A percentile compares a stretch with the other conserved stretches of the same genome.
Evolutionary conservation across 345 rosid species (phyloP).

Genomic region (Odontarrhena argentea): DNA sequence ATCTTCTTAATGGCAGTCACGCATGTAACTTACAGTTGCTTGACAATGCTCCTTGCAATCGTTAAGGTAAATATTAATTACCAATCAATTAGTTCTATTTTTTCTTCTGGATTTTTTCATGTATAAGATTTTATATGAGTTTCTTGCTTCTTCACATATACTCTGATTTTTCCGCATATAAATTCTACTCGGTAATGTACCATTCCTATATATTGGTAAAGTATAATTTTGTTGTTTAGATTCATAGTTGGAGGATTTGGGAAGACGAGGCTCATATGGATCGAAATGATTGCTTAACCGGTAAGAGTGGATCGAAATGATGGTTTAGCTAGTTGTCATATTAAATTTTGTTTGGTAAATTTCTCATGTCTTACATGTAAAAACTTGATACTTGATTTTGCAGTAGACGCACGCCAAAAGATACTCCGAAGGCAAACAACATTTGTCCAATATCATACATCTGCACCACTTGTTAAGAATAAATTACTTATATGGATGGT

Average conservation of each 20-base stretch:
- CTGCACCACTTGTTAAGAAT: conserved; percentile 55
- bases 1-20: conserved; percentile 93
- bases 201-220: background rate
- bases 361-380: background rate
- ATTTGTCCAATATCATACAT: conserved; percentile 56
- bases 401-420: conserved; percentile 54
- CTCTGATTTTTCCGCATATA: background rate
- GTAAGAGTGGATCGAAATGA: no score
- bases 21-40: conserved; percentile 82
- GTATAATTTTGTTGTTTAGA: conserved; percentile 46
- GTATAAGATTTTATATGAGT: background rate
- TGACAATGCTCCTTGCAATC: conserved; percentile 84
- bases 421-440: conserved; percentile 64
- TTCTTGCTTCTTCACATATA: background rate
- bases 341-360: background rate
- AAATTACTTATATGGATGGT: conserved; percentile 76
- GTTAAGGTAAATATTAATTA: conserved; percentile 65
- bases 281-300: conserved; percentile 52
- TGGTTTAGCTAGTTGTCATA: background rate
- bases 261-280: conserved; percentile 77
- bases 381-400: conserved; percentile 11
- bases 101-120: background rate
- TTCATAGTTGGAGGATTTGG: conserved; percentile 86
- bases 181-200: background rate
- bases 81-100: background rate